Evolutionary conservation across 768 basidiomycete genomes (phyloP).

Genomic region (Auriscalpium orientale): DNA sequence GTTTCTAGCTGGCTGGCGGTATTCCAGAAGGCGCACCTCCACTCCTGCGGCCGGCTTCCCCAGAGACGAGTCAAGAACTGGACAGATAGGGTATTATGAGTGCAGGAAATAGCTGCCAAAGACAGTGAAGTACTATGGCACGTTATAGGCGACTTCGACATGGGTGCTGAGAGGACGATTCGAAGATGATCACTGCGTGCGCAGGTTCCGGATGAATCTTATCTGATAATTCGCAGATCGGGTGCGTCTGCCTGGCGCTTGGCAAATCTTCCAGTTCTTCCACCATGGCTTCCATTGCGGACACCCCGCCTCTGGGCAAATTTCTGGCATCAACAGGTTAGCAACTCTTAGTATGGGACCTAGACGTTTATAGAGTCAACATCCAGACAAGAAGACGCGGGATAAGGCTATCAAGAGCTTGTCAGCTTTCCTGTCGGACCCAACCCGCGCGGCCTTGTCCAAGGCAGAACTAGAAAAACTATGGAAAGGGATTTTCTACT

Average conservation of each 20-base stretch:
- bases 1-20: constrained; percentile 24
- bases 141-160: constrained; percentile 76
- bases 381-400: constrained; percentile 79
- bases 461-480: constrained; percentile 81
- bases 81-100: not conserved
- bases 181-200: not conserved
- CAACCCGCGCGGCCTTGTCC: constrained; percentile 47
- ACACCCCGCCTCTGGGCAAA: constrained; percentile 70
- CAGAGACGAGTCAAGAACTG: constrained; percentile 80
- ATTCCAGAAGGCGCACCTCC: constrained; percentile 51
- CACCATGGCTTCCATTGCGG: constrained; percentile 27
- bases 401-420: constrained; percentile 86
- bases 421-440: constrained; percentile 68
- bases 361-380: not conserved
- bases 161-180: constrained; percentile 11
- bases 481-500: constrained; percentile 98
- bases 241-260: too few species aligned
- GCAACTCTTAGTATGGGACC: constrained; percentile 1
- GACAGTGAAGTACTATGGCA: constrained; percentile 61
- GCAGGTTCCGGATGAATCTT: not conserved
- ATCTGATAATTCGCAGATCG: not conserved
- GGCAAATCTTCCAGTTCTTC: not conserved
- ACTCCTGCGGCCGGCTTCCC: constrained; percentile 78
- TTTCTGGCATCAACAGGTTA: constrained; percentile 87
- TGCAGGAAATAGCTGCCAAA: too few species aligned